phyloP scores from a whole-genome alignment of 2,329 filamentous ascomycete species.

The Botrytis porri region DNA sequence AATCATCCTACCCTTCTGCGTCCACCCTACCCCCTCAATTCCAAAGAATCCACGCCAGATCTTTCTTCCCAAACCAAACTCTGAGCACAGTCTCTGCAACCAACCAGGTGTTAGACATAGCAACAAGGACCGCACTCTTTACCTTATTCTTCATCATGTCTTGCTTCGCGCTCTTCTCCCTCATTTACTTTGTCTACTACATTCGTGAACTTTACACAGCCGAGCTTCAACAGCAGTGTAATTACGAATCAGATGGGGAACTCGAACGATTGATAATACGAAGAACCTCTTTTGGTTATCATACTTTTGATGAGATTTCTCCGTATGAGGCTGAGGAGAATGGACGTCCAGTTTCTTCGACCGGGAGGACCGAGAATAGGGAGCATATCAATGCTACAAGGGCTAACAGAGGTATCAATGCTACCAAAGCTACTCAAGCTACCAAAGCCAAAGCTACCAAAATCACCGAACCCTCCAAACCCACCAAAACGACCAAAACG shows the following conservation, averaged over 20 bases:
- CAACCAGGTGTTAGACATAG: background rate
- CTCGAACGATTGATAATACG: background rate
- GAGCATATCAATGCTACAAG: background rate
- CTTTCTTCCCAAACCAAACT: background rate
- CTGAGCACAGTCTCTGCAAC: rapidly evolving
- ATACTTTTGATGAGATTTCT: background rate
- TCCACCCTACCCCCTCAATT: background rate
- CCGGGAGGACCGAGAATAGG: background rate
- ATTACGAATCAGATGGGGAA: background rate
- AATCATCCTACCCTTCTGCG: background rate
- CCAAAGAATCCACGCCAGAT: background rate
- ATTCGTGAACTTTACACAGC: background rate
- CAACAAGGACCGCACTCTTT: background rate
- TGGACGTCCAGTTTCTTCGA: background rate
- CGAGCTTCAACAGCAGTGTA: background rate
- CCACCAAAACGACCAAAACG: too few relatives aligned
- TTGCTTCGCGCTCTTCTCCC: background rate
- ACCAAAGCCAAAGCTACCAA: background rate
- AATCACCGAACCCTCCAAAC: background rate
- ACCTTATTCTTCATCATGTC: background rate
- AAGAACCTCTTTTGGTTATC: background rate
- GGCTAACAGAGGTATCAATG: background rate
- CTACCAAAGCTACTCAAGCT: background rate
- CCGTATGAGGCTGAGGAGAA: background rate
- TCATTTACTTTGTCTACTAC: background rate